These are phyloP conservation scores for Amphirosellinia nigrospora DNA, from an alignment of 495 filamentous ascomycete species.

Conservation along the genomic window DNA sequence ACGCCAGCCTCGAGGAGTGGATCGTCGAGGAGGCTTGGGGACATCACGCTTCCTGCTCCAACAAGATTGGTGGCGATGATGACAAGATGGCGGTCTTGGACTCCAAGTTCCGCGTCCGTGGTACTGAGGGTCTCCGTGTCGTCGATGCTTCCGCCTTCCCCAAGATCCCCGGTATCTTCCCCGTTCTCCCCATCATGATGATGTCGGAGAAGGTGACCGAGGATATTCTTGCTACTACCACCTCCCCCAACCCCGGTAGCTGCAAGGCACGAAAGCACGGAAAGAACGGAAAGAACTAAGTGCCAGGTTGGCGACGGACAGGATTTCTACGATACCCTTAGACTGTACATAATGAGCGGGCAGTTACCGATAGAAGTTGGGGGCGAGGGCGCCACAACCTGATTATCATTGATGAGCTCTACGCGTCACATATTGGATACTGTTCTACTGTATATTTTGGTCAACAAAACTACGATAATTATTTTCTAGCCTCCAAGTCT, in stretches of 20 bases:
- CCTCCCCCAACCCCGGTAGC: neutral
- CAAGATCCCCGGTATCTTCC: slow-evolving; percentile 58
- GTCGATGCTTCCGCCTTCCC: slow-evolving; percentile 66
- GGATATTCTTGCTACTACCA: slow-evolving; percentile 46
- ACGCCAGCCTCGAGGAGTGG: slow-evolving; percentile 50
- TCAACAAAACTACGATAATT: slow-evolving; percentile 19
- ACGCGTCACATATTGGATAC: slow-evolving; percentile 9
- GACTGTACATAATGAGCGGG: slow-evolving; percentile 18
- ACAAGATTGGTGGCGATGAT: slow-evolving; percentile 60
- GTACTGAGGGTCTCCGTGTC: slow-evolving; percentile 62
- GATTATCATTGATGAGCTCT: neutral
- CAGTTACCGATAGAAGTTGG: slow-evolving; percentile 15
- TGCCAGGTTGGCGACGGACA: neutral
- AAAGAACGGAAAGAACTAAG: slow-evolving; percentile 10
- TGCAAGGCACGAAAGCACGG: slow-evolving; percentile 15
- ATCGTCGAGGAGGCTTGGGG: slow-evolving; percentile 62
- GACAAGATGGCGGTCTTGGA: slow-evolving; percentile 66
- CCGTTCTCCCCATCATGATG: slow-evolving; percentile 58
- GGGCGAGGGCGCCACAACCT: slow-evolving; percentile 1
- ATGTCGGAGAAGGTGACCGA: slow-evolving; percentile 62
- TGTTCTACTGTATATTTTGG: slow-evolving; percentile 26
- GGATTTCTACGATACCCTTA: slow-evolving; percentile 14
- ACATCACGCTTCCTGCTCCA: slow-evolving; percentile 65
- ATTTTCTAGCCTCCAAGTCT: neutral
- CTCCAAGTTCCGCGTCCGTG: slow-evolving; percentile 61